phyloP scores from a whole-genome alignment of 1,284 basidiomycete species.

The Trametes hirsuta region DNA sequence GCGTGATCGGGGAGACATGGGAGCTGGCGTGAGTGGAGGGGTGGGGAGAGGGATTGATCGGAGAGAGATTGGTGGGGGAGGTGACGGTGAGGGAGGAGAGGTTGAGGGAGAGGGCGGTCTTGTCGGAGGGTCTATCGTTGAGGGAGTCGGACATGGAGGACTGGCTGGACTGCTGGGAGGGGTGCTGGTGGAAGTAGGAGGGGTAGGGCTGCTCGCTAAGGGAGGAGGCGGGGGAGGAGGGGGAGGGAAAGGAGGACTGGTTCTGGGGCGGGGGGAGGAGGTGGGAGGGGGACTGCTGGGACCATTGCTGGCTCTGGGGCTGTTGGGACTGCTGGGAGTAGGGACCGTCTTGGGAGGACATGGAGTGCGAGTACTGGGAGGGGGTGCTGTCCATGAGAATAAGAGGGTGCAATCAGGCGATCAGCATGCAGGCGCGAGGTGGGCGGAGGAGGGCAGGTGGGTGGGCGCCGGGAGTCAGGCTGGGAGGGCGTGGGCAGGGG shows the following conservation, averaged over 20 bases:
- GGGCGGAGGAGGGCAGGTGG: slow-evolving; percentile 8
- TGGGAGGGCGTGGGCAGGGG: not conserved
- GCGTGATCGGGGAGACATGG: slow-evolving; percentile 57
- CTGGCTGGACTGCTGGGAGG: slow-evolving; percentile 33
- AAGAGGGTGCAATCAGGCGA: slow-evolving; percentile 20
- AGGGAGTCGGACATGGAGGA: slow-evolving; percentile 27
- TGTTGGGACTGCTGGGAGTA: slow-evolving; percentile 32
- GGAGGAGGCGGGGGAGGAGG: slow-evolving; percentile 39
- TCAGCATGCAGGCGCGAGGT: slow-evolving; percentile 27
- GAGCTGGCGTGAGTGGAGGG: slow-evolving; percentile 38
- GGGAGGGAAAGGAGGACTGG: slow-evolving; percentile 40
- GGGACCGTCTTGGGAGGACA: slow-evolving; percentile 37
- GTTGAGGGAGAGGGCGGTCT: slow-evolving; percentile 60
- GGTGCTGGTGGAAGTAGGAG: slow-evolving; percentile 32
- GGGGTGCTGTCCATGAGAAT: slow-evolving; percentile 26
- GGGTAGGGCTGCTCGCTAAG: slow-evolving; percentile 38
- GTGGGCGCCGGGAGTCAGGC: not conserved
- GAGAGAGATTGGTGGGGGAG: slow-evolving; percentile 64
- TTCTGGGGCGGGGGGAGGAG: slow-evolving; percentile 38
- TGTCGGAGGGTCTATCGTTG: slow-evolving; percentile 34
- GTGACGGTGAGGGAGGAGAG: slow-evolving; percentile 64
- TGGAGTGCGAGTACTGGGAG: slow-evolving; percentile 34
- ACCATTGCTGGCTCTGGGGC: slow-evolving; percentile 33
- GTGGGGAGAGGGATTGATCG: slow-evolving; percentile 52
- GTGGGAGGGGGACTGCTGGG: slow-evolving; percentile 33